phyloP scores from a whole-genome alignment of 768 basidiomycete genomes.

The Leccinum truebloodii region DNA sequence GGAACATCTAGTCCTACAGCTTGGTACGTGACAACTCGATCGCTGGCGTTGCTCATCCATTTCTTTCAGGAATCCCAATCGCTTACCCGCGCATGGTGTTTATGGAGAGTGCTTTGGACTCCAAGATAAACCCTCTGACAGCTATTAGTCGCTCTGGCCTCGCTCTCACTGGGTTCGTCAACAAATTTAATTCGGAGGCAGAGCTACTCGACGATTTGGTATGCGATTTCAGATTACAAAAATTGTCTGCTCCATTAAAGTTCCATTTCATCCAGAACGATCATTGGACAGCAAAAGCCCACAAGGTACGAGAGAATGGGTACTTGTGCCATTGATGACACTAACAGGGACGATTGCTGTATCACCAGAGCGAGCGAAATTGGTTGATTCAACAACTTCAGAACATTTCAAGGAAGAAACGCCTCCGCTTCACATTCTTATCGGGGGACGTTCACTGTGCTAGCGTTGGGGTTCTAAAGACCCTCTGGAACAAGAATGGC shows the following conservation, averaged over 20 bases:
- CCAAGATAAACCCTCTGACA: slow-evolving; percentile 83
- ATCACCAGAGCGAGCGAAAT: slow-evolving; percentile 81
- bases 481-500: slow-evolving; percentile 54
- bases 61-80: slow-evolving; percentile 63
- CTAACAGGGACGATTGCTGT: not conserved
- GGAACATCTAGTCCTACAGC: slow-evolving; percentile 81
- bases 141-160: slow-evolving; percentile 69
- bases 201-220: slow-evolving; percentile 94
- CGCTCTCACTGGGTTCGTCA: slow-evolving; percentile 77
- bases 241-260: slow-evolving; percentile 26
- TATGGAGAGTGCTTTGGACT: slow-evolving; percentile 74
- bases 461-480: slow-evolving; percentile 78
- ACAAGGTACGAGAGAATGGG: slow-evolving; percentile 53
- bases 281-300: slow-evolving; percentile 84
- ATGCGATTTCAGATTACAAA: slow-evolving; percentile 20
- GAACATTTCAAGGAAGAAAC: slow-evolving; percentile 59
- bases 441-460: slow-evolving; percentile 95
- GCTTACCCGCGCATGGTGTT: slow-evolving; percentile 96
- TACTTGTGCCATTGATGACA: not conserved
- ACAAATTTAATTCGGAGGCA: slow-evolving; percentile 90
- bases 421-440: slow-evolving; percentile 78
- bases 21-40: slow-evolving; percentile 48
- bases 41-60: not conserved
- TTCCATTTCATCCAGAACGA: slow-evolving; percentile 78
- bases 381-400: slow-evolving; percentile 83